These are phyloP conservation scores for Tritrichomonas foetus DNA, from an alignment of 208 protist species.

Conservation along the genomic window DNA sequence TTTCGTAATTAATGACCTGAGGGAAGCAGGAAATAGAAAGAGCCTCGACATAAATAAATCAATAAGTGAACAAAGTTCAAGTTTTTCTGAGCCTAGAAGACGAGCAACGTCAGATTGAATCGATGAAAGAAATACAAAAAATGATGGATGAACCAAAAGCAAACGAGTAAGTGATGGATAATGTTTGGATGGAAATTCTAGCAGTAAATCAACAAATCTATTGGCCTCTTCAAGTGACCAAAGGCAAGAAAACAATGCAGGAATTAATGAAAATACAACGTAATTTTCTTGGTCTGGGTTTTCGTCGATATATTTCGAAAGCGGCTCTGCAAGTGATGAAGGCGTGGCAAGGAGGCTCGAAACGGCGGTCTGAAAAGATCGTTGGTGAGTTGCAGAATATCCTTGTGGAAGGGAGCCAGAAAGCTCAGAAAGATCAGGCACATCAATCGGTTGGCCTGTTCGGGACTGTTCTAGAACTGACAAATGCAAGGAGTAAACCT, in stretches of 20 bases:
- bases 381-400: neutral
- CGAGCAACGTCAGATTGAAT: neutral
- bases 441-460: neutral
- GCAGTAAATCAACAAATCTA: neutral
- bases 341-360: neutral
- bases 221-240: neutral
- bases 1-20: neutral
- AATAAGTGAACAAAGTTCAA: neutral
- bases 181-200: neutral
- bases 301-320: neutral
- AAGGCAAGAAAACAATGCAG: conserved; percentile 1
- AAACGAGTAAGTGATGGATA: neutral
- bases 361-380: neutral
- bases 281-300: neutral
- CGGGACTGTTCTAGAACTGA: neutral
- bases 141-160: conserved; percentile 2
- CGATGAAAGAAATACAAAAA: neutral
- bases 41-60: neutral
- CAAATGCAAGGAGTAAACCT: conserved; percentile 22
- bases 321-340: neutral
- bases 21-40: neutral
- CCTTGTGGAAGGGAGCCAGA: neutral
- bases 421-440: neutral
- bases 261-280: neutral
- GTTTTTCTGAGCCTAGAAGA: neutral